These are phyloP conservation scores for Corniculantispora saksenae DNA, from an alignment of 2,329 filamentous ascomycete genomes.

Conservation along the genomic window DNA sequence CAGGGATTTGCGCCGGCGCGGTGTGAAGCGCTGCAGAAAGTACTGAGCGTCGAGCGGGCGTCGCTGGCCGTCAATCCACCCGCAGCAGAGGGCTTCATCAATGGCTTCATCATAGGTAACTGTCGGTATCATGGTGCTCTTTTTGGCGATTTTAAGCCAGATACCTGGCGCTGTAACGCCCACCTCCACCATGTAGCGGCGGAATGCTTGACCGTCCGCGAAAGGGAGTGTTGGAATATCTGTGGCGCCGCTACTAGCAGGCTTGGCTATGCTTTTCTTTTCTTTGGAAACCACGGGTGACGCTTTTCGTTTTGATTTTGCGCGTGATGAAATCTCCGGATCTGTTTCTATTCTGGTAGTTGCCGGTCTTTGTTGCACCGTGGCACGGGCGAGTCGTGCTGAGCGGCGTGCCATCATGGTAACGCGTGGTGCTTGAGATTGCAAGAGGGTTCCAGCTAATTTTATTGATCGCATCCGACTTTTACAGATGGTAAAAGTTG, in stretches of 20 bases:
- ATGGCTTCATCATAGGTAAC: conserved; percentile 54
- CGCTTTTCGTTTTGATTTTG: neutral
- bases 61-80: conserved; percentile 64
- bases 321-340: neutral
- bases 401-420: conserved; percentile 5
- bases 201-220: conserved; percentile 32
- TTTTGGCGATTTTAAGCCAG: conserved; percentile 53
- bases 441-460: neutral
- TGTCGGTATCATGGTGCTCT: conserved; percentile 42
- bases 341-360: neutral
- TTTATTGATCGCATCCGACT: neutral
- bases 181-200: conserved; percentile 41
- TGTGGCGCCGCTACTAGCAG: neutral
- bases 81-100: conserved; percentile 58
- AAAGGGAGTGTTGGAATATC: conserved; percentile 30
- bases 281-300: neutral
- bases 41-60: conserved; percentile 44
- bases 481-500: neutral
- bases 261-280: neutral
- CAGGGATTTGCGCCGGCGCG: conserved; percentile 53
- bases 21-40: conserved; percentile 60
- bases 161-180: conserved; percentile 38
- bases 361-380: neutral
- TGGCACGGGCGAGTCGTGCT: conserved; percentile 4
- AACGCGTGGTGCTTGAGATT: neutral